A percentile compares a stretch with the other conserved stretches of the same genome.
Conservation (phyloP, 164 flowering plant genomes). For the Sedum album region DNA sequence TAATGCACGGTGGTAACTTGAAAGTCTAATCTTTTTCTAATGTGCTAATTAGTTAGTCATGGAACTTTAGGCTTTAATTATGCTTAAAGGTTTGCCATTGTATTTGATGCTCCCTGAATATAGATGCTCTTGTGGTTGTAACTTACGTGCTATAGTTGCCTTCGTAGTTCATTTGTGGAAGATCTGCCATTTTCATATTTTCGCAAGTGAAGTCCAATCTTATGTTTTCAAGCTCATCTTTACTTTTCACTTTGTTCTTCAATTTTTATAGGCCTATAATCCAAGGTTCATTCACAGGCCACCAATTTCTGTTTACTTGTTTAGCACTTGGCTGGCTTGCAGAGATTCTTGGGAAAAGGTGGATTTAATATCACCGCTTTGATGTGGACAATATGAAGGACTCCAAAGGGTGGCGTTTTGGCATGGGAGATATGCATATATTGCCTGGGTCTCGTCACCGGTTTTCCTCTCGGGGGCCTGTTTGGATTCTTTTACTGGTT, state of each 20-base stretch:
- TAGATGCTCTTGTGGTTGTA: too few relatives aligned
- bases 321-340: not conserved
- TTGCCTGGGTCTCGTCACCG: conserved; percentile 69
- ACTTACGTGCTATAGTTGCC: too few relatives aligned
- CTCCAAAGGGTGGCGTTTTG: conserved; percentile 50
- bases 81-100: too few relatives aligned
- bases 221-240: not conserved
- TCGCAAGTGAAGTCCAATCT: not conserved
- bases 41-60: not conserved
- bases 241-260: not conserved
- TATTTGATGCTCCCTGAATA: too few relatives aligned
- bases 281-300: not conserved
- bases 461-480: conserved; percentile 55
- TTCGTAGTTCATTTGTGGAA: not conserved
- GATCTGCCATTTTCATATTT: not conserved
- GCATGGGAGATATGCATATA: conserved; percentile 55
- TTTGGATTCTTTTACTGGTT: conserved; percentile 76
- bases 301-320: not conserved
- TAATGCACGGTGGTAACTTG: too few relatives aligned
- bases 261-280: not conserved
- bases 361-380: not conserved
- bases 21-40: too few relatives aligned
- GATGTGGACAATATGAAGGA: conserved; percentile 37
- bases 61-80: not conserved
- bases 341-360: not conserved